phyloP scores from a whole-genome alignment of 257 asterid species.

The Solanum raphanifolium region DNA sequence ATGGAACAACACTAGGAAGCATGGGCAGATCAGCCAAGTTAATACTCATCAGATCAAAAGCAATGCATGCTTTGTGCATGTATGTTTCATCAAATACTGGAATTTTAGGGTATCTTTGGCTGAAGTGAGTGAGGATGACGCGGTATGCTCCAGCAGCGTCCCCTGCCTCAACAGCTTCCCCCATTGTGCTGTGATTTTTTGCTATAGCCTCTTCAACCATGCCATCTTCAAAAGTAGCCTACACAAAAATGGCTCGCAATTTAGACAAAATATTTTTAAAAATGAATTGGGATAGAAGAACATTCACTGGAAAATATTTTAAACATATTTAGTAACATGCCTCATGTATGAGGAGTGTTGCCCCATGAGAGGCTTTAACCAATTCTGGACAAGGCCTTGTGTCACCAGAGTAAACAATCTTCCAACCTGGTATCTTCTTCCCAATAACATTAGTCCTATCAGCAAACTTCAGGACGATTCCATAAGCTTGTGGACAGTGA shows the following conservation, averaged over 20 bases:
- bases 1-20: slow-evolving; percentile 69
- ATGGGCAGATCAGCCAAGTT: slow-evolving; percentile 69
- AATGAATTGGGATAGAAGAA: not conserved
- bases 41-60: slow-evolving; percentile 85
- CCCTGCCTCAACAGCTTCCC: slow-evolving; percentile 73
- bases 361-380: slow-evolving; percentile 56
- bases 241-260: not conserved
- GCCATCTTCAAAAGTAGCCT: slow-evolving; percentile 90
- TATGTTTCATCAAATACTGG: slow-evolving; percentile 67
- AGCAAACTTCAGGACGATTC: slow-evolving; percentile 48
- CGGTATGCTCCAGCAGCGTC: slow-evolving; percentile 71
- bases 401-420: not conserved
- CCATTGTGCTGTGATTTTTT: slow-evolving; percentile 77
- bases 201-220: slow-evolving; percentile 70
- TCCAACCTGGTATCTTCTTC: slow-evolving; percentile 81
- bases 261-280: not conserved
- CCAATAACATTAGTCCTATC: slow-evolving; percentile 39
- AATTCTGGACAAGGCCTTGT: slow-evolving; percentile 20
- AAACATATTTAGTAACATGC: slow-evolving; percentile 8
- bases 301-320: not conserved
- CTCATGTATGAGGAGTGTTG: slow-evolving; percentile 84
- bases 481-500: slow-evolving; percentile 83
- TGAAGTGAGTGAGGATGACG: slow-evolving; percentile 77
- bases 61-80: slow-evolving; percentile 73
- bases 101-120: slow-evolving; percentile 92